These are phyloP conservation scores for Anacardium occidentale DNA, from an alignment of 345 rosid genomes.

Conservation along the genomic window DNA sequence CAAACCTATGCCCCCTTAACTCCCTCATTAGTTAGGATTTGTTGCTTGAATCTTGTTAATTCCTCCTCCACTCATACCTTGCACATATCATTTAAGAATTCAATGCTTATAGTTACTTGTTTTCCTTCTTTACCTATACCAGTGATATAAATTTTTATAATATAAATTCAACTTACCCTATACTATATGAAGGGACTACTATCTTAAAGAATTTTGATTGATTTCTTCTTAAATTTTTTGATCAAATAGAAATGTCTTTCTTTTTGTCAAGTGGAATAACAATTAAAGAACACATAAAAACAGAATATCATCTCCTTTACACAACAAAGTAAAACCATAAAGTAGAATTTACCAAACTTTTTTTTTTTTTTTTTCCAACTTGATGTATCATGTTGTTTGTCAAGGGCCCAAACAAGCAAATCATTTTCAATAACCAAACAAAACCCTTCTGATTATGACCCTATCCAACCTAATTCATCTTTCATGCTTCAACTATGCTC, in stretches of 20 bases:
- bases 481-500: slow-evolving; percentile 3
- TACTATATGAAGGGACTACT: too few species aligned
- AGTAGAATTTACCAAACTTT: not conserved
- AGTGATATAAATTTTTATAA: too few species aligned
- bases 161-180: too few species aligned
- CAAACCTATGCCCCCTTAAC: slow-evolving; percentile 4
- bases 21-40: not conserved
- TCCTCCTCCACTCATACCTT: not conserved
- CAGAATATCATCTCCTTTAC: not conserved
- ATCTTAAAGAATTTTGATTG: too few species aligned
- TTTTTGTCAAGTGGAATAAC: slow-evolving; percentile 12
- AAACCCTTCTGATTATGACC: not conserved
- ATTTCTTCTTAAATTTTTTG: not conserved
- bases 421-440: slow-evolving; percentile 14
- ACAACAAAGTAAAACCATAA: slow-evolving; percentile 3
- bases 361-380: too few species aligned
- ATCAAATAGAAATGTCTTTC: too few species aligned
- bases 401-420: slow-evolving; percentile 19
- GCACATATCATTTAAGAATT: too few species aligned
- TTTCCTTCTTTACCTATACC: not conserved
- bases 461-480: not conserved
- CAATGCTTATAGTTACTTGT: too few species aligned
- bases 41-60: not conserved
- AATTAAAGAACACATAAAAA: not conserved
- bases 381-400: not conserved